These are phyloP conservation scores for Staphylotrichum longicolle DNA, from an alignment of 495 filamentous ascomycete genomes.

Conservation along the genomic window DNA sequence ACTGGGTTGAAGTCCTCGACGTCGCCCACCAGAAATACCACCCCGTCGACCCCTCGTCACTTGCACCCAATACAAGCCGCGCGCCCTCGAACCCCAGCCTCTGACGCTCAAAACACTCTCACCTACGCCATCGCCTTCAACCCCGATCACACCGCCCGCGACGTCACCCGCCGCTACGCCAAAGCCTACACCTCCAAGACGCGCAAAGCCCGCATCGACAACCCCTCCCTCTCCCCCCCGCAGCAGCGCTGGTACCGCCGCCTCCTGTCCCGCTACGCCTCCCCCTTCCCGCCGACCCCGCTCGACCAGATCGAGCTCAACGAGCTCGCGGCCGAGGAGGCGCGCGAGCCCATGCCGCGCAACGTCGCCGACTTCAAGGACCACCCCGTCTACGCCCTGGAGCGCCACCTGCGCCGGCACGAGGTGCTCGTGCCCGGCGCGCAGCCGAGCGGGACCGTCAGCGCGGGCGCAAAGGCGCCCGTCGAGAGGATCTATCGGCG, in stretches of 20 bases:
- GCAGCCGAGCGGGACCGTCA: slow-evolving; percentile 71
- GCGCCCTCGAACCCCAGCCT: slow-evolving; percentile 75
- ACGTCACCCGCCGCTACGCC: slow-evolving; percentile 77
- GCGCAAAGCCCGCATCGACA: slow-evolving; percentile 70
- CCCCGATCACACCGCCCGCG: slow-evolving; percentile 64
- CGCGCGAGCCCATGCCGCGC: slow-evolving; percentile 80
- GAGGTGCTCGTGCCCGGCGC: slow-evolving; percentile 73
- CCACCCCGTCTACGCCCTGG: slow-evolving; percentile 85
- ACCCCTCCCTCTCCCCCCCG: slow-evolving; percentile 6
- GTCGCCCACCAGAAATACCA: slow-evolving; percentile 85
- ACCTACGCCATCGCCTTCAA: slow-evolving; percentile 86
- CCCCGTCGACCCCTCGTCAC: slow-evolving; percentile 80
- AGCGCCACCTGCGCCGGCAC: slow-evolving; percentile 80
- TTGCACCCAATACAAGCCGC: slow-evolving; percentile 66
- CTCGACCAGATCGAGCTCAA: slow-evolving; percentile 78
- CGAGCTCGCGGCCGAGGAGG: slow-evolving; percentile 67
- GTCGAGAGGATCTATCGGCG: slow-evolving; percentile 71
- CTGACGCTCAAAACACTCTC: slow-evolving; percentile 68
- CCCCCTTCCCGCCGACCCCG: slow-evolving; percentile 51
- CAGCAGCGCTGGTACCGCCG: slow-evolving; percentile 70
- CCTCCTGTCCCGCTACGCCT: slow-evolving; percentile 59
- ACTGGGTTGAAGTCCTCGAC: slow-evolving; percentile 92
- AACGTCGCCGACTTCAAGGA: slow-evolving; percentile 91
- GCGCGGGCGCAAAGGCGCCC: slow-evolving; percentile 54
- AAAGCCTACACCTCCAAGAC: slow-evolving; percentile 89